phyloP scores from a whole-genome alignment of 257 asterid genomes.

The Solanum commersonii region DNA sequence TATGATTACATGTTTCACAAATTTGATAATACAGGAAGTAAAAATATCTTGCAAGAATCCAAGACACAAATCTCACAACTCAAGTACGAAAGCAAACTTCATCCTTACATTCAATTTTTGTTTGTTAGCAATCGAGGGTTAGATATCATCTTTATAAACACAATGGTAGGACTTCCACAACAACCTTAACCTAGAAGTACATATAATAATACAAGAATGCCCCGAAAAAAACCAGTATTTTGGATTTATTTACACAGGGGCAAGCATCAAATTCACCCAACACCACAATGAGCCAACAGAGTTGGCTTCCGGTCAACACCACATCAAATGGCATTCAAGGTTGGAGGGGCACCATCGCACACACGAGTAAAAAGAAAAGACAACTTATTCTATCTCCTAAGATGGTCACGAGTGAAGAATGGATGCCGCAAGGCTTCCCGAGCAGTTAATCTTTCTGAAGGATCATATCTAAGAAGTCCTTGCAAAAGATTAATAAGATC shows the following conservation, averaged over 20 bases:
- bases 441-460: conserved; percentile 65
- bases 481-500: conserved; percentile 70
- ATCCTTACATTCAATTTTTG: not conserved
- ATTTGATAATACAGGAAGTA: too few species aligned
- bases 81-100: not conserved
- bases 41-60: too few species aligned
- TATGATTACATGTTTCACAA: not conserved
- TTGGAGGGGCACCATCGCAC: not conserved
- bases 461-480: conserved; percentile 74
- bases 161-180: not conserved
- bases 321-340: not conserved
- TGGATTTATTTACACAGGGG: not conserved
- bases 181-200: not conserved
- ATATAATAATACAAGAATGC: too few species aligned
- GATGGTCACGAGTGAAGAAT: conserved; percentile 51
- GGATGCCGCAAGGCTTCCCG: conserved; percentile 70
- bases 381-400: not conserved
- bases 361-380: not conserved
- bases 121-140: not conserved
- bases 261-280: not conserved
- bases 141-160: not conserved
- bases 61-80: not conserved
- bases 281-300: not conserved
- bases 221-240: not conserved
- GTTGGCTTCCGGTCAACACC: not conserved